Evolutionary conservation across 164 flowering plant genomes (phyloP).

Genomic region (Stephania cephalantha): DNA sequence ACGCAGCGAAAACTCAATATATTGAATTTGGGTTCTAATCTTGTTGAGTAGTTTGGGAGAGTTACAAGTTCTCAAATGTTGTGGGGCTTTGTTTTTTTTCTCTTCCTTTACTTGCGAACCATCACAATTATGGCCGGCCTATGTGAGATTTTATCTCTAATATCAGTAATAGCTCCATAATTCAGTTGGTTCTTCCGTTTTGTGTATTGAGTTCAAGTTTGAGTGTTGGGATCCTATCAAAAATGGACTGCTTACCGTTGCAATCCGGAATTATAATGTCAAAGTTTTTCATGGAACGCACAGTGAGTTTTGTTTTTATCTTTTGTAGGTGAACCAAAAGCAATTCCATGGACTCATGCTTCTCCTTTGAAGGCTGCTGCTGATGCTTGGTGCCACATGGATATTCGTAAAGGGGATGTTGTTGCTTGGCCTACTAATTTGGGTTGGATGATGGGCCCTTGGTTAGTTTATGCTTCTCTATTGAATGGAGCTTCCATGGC

Average conservation of each 20-base stretch:
- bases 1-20: too few species aligned
- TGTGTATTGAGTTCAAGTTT: too few species aligned
- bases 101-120: too few species aligned
- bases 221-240: background rate
- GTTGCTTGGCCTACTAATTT: conserved; percentile 98
- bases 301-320: background rate
- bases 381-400: conserved; percentile 98
- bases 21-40: too few species aligned
- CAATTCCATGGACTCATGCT: conserved; percentile 84
- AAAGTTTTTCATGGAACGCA: too few species aligned
- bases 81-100: too few species aligned
- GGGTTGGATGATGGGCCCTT: conserved; percentile 99
- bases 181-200: too few species aligned
- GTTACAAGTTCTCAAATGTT: too few species aligned
- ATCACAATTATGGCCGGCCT: too few species aligned
- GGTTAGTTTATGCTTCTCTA: conserved; percentile 90
- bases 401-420: conserved; percentile 72
- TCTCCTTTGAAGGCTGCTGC: conserved; percentile 95
- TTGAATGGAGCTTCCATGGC: conserved; percentile 92
- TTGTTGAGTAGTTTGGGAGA: too few species aligned
- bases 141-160: too few species aligned
- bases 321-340: conserved; percentile 80
- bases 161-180: too few species aligned
- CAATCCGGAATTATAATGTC: background rate
- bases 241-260: background rate